Evolutionary conservation across 2,329 filamentous ascomycete genomes (phyloP), one percentile per base, ranked within the genome.

Genomic region (Penicillium digitatum): DNA sequence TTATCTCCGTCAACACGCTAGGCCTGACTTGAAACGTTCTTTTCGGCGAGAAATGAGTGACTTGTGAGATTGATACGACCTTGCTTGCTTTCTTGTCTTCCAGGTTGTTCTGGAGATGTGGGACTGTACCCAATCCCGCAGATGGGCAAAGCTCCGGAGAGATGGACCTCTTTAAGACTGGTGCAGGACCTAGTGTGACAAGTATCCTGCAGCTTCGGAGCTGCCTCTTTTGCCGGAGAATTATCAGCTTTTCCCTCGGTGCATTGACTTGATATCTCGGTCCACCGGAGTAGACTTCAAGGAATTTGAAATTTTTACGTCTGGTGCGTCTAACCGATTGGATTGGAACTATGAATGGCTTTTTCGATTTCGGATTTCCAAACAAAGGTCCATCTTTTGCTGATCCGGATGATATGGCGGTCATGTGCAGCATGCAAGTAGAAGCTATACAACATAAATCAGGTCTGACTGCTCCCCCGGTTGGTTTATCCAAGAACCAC

Each of bases 151-250:
- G 35, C 22, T 32, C 35, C 58, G 56, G 60, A 54, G 43, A 31
- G 37, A 55, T 54, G 48, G 32, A 43, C 54, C 29, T 12, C 32
- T 59, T 59, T 24, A 35, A 42, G 58, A 48, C 46, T 61, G 51
- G 55, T 39, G 55, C 29, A 34, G 48, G 22, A 9, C 26, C 26
- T 43, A 29, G 40, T 9, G 8, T 29, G 11, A 5, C 42, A 54
- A 60, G 34, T 20, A 40, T 20, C n/a, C 12, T 37, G 18, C 20
- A 40, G 9, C 32, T 31, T 26, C 32, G 26, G n/a, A 24, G 31
- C 9, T 57, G 4, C n/a, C 35, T 27, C 18, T 24, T 10, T 38
- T 29, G 1, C 6, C 10, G 10, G 5, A 43, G 14, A 12, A 24
- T 20, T 50, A 4, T 27, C 26, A 16, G 8, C 14, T 31, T 31